Percentiles rank a stretch among this genome's conserved stretches.
Conservation (phyloP, 805 yeast genomes). For the Sugiyamaella americana region DNA sequence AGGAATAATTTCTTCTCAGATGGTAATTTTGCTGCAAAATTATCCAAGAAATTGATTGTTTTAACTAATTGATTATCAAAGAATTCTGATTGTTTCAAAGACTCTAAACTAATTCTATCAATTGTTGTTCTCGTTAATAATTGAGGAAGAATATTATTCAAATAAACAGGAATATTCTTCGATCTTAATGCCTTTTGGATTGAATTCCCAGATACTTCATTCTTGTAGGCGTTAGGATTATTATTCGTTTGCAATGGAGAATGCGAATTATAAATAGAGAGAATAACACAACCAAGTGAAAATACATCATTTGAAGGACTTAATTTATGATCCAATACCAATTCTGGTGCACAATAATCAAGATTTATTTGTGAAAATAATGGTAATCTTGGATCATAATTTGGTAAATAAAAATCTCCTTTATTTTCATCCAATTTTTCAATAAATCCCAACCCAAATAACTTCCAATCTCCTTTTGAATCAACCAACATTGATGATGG, state of each 20-base stretch:
- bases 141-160: slow-evolving; percentile 42
- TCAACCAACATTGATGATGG: slow-evolving; percentile 75
- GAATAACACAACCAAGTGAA: slow-evolving; percentile 73
- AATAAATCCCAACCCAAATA: slow-evolving; percentile 62
- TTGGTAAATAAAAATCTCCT: slow-evolving; percentile 57
- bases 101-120: slow-evolving; percentile 55
- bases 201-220: slow-evolving; percentile 37
- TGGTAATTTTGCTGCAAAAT: slow-evolving; percentile 64
- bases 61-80: slow-evolving; percentile 80
- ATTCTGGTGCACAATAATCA: slow-evolving; percentile 80
- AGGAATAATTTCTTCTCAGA: slow-evolving; percentile 66
- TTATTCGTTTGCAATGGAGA: slow-evolving; percentile 44
- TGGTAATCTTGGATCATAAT: slow-evolving; percentile 72
- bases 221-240: slow-evolving; percentile 44
- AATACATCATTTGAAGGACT: slow-evolving; percentile 73
- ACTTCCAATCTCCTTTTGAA: slow-evolving; percentile 84
- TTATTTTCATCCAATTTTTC: slow-evolving; percentile 47
- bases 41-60: slow-evolving; percentile 76
- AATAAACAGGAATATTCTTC: slow-evolving; percentile 50
- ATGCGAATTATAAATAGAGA: slow-evolving; percentile 53
- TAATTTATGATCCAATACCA: slow-evolving; percentile 58
- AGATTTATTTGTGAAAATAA: slow-evolving; percentile 60
- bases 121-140: slow-evolving; percentile 52
- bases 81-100: slow-evolving; percentile 62
- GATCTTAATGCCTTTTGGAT: slow-evolving; percentile 37